A percentile compares a stretch with the other conserved stretches of the same genome.
These are phyloP conservation scores for Leishmania amazonensis DNA, from an alignment of 208 protist genomes.

Conservation along the genomic window DNA sequence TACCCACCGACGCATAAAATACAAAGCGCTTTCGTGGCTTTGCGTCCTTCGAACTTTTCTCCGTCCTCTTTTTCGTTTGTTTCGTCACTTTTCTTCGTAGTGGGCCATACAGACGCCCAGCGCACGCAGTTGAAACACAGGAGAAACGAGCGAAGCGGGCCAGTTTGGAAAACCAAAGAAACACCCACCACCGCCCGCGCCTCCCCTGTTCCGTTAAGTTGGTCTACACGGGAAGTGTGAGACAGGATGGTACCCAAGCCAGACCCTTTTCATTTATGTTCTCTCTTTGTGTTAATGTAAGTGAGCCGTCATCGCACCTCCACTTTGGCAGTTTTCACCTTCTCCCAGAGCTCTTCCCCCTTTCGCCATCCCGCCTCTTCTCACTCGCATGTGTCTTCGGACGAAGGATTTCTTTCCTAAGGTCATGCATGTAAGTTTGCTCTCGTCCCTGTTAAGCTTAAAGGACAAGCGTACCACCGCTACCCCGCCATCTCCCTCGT, in stretches of 20 bases:
- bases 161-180: neutral
- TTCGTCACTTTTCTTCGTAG: no score
- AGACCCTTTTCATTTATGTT: neutral
- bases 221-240: neutral
- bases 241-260: neutral
- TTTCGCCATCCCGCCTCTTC: neutral
- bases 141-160: neutral
- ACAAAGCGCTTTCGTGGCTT: no score
- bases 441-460: neutral
- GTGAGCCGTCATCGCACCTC: neutral
- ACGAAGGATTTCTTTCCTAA: neutral
- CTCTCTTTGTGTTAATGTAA: neutral
- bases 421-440: neutral
- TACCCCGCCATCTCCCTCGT: no score
- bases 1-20: neutral
- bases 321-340: neutral
- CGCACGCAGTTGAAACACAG: neutral
- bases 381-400: neutral
- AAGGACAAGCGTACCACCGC: neutral
- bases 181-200: neutral
- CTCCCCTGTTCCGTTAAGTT: neutral
- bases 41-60: no score
- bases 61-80: no score
- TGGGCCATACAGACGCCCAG: neutral
- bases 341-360: neutral